These are phyloP conservation scores for Urochloa ruziziensis DNA, from an alignment of 176 grass and related monocot genomes.

Conservation along the genomic window DNA sequence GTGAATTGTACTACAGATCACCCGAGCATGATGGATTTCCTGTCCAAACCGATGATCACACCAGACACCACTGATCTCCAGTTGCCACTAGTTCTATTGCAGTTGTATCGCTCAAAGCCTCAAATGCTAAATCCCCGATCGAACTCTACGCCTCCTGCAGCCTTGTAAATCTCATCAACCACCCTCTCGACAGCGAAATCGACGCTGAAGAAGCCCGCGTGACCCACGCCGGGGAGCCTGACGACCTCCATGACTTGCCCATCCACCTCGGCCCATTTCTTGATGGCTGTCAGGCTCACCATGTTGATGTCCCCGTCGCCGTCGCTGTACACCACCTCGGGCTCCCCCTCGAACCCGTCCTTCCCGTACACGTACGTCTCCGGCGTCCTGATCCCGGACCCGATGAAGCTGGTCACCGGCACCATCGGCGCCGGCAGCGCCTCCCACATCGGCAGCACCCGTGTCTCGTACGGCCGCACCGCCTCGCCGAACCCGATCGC, in stretches of 20 bases:
- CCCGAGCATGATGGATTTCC: no score
- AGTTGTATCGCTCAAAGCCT: not conserved
- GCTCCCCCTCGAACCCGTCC: conserved; percentile 33
- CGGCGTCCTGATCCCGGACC: conserved; percentile 47
- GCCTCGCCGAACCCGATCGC: conserved; percentile 63
- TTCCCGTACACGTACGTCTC: conserved; percentile 41
- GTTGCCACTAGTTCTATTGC: not conserved
- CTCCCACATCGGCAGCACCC: conserved; percentile 51
- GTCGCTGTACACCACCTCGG: conserved; percentile 59
- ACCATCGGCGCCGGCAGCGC: conserved; percentile 38
- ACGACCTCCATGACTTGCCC: conserved; percentile 46
- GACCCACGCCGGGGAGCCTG: conserved; percentile 46
- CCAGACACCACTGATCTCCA: not conserved
- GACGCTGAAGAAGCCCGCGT: conserved; percentile 31
- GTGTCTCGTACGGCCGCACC: conserved; percentile 49
- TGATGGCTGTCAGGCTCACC: conserved; percentile 45
- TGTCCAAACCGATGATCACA: not conserved
- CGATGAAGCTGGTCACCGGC: conserved; percentile 62
- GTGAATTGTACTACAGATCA: no score
- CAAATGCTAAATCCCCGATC: not conserved
- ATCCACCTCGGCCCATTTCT: conserved; percentile 38
- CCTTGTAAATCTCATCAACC: conserved; percentile 22
- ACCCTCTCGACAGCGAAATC: conserved; percentile 4
- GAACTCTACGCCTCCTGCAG: not conserved
- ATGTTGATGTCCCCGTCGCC: conserved; percentile 68